Conservation (phyloP, 2,329 filamentous ascomycete species). For the Microsporum canis region DNA sequence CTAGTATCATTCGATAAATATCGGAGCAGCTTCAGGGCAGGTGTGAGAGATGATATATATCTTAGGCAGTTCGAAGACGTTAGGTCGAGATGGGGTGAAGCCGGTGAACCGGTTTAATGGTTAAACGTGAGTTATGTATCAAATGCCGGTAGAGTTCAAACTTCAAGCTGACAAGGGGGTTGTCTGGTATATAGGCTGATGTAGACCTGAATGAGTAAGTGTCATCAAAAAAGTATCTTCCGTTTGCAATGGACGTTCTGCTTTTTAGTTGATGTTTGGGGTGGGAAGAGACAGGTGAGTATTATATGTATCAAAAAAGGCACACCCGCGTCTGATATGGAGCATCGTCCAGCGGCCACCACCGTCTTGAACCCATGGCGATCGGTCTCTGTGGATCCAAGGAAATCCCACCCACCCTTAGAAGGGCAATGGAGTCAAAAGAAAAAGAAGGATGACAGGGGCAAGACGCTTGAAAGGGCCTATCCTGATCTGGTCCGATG, state of each 20-base stretch:
- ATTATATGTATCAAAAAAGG: neutral
- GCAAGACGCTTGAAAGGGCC: conserved; percentile 4
- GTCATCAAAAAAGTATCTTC: neutral
- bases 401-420: neutral
- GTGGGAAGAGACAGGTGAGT: neutral
- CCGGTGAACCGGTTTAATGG: neutral
- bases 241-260: neutral
- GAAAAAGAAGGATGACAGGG: conserved; percentile 4
- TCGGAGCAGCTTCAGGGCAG: neutral
- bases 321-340: neutral
- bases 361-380: neutral
- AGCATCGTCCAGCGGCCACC: neutral
- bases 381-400: neutral
- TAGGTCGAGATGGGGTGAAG: neutral
- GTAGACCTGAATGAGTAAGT: neutral
- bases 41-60: neutral
- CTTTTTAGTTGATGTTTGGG: neutral
- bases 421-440: neutral
- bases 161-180: neutral
- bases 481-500: conserved; percentile 1
- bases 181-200: neutral
- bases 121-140: neutral
- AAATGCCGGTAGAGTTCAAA: neutral
- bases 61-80: neutral
- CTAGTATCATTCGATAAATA: neutral